These are phyloP conservation scores for Akanthomyces dipterigenus DNA, from an alignment of 2,329 filamentous ascomycete genomes.

Conservation along the genomic window DNA sequence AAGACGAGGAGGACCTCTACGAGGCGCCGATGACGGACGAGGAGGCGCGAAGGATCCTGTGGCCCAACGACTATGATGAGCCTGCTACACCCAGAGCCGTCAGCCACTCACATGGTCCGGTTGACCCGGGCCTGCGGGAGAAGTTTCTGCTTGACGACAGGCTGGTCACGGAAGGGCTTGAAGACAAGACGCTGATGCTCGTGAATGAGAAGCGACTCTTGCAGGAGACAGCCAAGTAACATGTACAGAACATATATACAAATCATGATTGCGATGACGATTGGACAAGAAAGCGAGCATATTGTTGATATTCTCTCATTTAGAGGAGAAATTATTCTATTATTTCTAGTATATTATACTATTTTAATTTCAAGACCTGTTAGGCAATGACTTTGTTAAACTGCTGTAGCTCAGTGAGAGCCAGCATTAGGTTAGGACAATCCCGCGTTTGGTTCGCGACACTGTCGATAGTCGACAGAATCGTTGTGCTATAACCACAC, in stretches of 20 bases:
- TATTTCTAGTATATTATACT: too few species aligned
- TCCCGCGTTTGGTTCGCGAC: too few species aligned
- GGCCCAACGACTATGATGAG: conserved; percentile 26
- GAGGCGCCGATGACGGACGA: conserved; percentile 33
- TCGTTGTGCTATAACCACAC: too few species aligned
- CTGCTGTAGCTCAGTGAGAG: too few species aligned
- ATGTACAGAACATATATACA: background rate
- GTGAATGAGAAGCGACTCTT: conserved; percentile 29
- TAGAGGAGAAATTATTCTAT: too few species aligned
- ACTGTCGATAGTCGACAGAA: too few species aligned
- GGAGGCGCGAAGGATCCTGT: conserved; percentile 32
- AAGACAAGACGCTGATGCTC: conserved; percentile 33
- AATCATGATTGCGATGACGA: background rate
- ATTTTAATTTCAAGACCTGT: too few species aligned
- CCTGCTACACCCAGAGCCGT: conserved; percentile 12
- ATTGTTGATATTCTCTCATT: too few species aligned
- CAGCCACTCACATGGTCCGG: background rate
- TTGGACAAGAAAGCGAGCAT: too few species aligned
- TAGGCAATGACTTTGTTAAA: too few species aligned
- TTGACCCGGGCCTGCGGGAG: conserved; percentile 23
- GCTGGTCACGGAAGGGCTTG: conserved; percentile 23
- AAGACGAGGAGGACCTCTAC: conserved; percentile 17
- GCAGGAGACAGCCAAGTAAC: conserved; percentile 19
- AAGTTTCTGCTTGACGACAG: conserved; percentile 34
- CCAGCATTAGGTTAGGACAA: too few species aligned